Percentiles rank a stretch among this genome's conserved stretches.
Evolutionary conservation across 768 basidiomycete genomes (phyloP).

Genomic region (Guyanaporus albipodus): DNA sequence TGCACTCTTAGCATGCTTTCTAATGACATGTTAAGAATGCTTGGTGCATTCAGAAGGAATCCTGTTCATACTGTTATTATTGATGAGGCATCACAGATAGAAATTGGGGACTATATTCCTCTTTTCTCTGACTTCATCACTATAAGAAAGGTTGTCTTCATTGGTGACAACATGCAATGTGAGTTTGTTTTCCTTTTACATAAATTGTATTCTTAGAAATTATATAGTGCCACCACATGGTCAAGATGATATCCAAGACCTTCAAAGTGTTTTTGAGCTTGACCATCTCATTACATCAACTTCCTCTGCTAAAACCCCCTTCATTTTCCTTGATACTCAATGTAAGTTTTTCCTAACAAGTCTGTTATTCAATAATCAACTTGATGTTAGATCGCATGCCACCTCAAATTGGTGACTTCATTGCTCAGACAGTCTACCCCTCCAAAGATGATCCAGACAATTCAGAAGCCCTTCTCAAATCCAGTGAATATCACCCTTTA

Average conservation of each 20-base stretch:
- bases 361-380: conserved; percentile 2
- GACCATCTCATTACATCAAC: conserved; percentile 44
- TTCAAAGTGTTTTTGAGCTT: conserved; percentile 80
- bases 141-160: conserved; percentile 54
- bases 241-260: conserved; percentile 57
- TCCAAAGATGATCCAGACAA: conserved; percentile 29
- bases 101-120: conserved; percentile 51
- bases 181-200: conserved; percentile 25
- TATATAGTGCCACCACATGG: conserved; percentile 74
- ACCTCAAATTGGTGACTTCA: conserved; percentile 68
- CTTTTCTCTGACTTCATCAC: conserved; percentile 29
- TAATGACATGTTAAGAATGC: conserved; percentile 15
- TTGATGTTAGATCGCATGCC: conserved; percentile 71
- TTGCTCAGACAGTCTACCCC: conserved; percentile 66
- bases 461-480: conserved; percentile 40
- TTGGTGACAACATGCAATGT: conserved; percentile 70
- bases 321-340: conserved; percentile 66
- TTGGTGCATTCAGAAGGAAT: conserved; percentile 19
- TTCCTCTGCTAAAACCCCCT: conserved; percentile 24
- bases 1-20: conserved; percentile 80
- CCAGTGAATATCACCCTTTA: conserved; percentile 47
- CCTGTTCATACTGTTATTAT: conserved; percentile 51
- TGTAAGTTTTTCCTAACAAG: conserved; percentile 43
- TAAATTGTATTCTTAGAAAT: conserved; percentile 27
- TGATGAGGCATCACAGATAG: conserved; percentile 69